phyloP scores from a whole-genome alignment of 495 filamentous ascomycete species.

The Penicillium riverlandense region DNA sequence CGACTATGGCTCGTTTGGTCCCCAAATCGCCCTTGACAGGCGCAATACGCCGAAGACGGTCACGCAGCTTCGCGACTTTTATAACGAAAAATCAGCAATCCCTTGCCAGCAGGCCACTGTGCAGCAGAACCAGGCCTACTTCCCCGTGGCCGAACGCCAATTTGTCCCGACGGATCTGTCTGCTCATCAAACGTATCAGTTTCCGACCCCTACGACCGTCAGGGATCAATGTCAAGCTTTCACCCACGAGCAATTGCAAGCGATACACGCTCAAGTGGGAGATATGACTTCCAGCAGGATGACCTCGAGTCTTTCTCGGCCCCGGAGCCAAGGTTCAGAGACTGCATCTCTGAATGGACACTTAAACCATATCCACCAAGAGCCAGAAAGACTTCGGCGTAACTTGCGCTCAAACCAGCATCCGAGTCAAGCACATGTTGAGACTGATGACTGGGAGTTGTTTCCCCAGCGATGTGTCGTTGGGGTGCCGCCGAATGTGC shows the following conservation, averaged over 20 bases:
- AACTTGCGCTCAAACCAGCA: conserved; percentile 1
- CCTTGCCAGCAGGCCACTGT: conserved; percentile 3
- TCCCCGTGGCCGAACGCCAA: conserved; percentile 8
- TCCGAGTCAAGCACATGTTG: background rate
- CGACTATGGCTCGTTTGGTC: conserved; percentile 54
- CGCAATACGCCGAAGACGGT: conserved; percentile 19
- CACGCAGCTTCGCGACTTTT: conserved; percentile 21
- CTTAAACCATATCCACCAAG: conserved; percentile 14
- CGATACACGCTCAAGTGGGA: conserved; percentile 10
- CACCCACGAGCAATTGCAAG: conserved; percentile 32
- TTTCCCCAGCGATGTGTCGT: conserved; percentile 12
- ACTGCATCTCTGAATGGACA: conserved; percentile 10
- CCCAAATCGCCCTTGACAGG: conserved; percentile 19
- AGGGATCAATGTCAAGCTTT: conserved; percentile 23
- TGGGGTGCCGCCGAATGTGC: too few relatives aligned
- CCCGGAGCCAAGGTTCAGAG: conserved; percentile 14
- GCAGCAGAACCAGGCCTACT: conserved; percentile 10
- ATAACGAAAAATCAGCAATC: conserved; percentile 26
- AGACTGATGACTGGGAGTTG: conserved; percentile 19
- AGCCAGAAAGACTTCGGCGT: background rate
- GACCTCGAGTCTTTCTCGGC: conserved; percentile 16
- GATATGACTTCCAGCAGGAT: conserved; percentile 7
- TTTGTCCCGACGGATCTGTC: conserved; percentile 2
- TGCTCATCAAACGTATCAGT: conserved; percentile 11
- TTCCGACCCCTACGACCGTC: conserved; percentile 13